Evolutionary conservation across 345 rosid species (phyloP).

Genomic region (Corchorus olitorius): DNA sequence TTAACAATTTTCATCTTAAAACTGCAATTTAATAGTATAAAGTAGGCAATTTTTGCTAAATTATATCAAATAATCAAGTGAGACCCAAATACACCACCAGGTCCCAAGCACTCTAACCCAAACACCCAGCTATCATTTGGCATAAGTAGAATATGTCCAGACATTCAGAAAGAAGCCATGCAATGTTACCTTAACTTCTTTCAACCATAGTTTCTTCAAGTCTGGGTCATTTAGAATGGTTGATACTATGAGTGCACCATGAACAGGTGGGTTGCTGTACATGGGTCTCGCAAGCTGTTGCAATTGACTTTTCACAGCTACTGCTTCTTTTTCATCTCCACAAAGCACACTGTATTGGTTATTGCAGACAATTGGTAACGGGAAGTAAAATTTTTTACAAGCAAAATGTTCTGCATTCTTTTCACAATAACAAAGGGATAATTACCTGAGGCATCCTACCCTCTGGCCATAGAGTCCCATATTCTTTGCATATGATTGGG

Average conservation of each 20-base stretch:
- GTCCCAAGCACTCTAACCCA: not conserved
- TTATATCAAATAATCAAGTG: not conserved
- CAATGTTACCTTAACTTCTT: slow-evolving; percentile 80
- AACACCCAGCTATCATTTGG: no score
- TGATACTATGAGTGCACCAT: slow-evolving; percentile 85
- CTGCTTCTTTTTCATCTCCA: slow-evolving; percentile 79
- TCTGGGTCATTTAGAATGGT: slow-evolving; percentile 76
- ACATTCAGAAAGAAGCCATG: not conserved
- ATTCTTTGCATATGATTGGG: slow-evolving; percentile 96
- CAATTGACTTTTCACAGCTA: slow-evolving; percentile 87
- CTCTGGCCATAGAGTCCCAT: slow-evolving; percentile 99
- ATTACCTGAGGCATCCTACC: slow-evolving; percentile 94
- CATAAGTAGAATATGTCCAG: no score
- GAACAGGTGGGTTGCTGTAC: slow-evolving; percentile 98
- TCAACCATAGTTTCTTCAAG: slow-evolving; percentile 82
- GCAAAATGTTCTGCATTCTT: not conserved
- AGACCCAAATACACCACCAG: not conserved
- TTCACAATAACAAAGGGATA: slow-evolving; percentile 2
- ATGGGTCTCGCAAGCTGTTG: slow-evolving; percentile 97
- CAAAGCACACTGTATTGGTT: slow-evolving; percentile 70
- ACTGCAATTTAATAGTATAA: not conserved
- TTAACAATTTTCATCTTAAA: not conserved
- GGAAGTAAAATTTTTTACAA: not conserved
- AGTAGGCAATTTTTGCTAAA: not conserved
- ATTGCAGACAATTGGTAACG: not conserved